Conservation (phyloP, 2,329 filamentous ascomycete species). For the Xylariaceae sp. region DNA sequence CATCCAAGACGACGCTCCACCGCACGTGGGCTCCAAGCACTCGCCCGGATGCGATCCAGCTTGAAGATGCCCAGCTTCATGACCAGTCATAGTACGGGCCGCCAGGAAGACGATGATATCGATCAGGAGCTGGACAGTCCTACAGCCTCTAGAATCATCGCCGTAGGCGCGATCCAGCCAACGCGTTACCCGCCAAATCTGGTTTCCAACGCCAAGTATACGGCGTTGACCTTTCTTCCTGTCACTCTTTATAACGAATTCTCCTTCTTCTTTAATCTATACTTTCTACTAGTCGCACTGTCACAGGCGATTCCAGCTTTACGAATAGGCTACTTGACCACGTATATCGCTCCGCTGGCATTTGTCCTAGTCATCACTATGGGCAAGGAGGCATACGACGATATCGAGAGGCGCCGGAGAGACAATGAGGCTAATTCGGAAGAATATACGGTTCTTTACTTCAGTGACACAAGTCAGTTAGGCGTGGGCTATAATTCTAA, state of each 20-base stretch:
- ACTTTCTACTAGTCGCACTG: conserved; percentile 92
- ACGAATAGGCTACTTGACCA: conserved; percentile 91
- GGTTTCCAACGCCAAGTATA: conserved; percentile 98
- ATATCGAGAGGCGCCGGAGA: conserved; percentile 82
- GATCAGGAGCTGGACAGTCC: conserved; percentile 65
- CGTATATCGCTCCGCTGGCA: conserved; percentile 88
- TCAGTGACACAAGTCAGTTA: conserved; percentile 61
- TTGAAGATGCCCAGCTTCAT: conserved; percentile 73
- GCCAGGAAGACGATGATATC: conserved; percentile 52
- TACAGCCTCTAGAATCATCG: conserved; percentile 73
- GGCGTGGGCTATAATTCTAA: conserved; percentile 45
- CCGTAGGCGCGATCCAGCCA: conserved; percentile 75
- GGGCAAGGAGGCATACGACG: conserved; percentile 94
- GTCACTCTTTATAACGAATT: conserved; percentile 98
- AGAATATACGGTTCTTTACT: conserved; percentile 77
- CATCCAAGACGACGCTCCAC: conserved; percentile 44
- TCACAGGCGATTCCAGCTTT: conserved; percentile 91
- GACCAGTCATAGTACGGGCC: conserved; percentile 46
- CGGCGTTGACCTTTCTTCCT: conserved; percentile 90
- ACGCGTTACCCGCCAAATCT: conserved; percentile 86
- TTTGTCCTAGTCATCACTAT: conserved; percentile 93
- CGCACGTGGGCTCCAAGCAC: conserved; percentile 49
- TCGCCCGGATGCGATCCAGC: conserved; percentile 57
- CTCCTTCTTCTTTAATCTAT: conserved; percentile 99
- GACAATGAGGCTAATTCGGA: conserved; percentile 96